Base-by-base conservation (phyloP, 768 basidiomycete genomes). In the Suillus brevipes region DNA sequence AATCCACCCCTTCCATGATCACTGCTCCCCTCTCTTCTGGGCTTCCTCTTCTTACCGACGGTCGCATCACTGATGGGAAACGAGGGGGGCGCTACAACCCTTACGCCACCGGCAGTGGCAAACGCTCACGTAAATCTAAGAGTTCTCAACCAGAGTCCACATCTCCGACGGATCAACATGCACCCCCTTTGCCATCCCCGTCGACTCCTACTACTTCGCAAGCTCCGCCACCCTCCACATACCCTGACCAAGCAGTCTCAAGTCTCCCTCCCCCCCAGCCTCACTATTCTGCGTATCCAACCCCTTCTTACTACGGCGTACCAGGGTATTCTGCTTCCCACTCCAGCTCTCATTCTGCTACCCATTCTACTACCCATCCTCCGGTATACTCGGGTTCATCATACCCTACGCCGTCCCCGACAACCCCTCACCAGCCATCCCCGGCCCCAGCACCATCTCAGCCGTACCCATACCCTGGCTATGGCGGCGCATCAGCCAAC, bases 21-120 rank as follows among this genome's bases (percentile, higher is more conserved):
- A 66, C 82, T 8, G 77, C 81, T 0, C 81, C 83, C 0, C 68
- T 84, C 31, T 82, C 83, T 2, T 77, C 81, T 14, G 81, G 78
- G 36, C 74, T 83, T 34, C 84, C 84, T 14, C 83, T 87, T 45
- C 80, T 85, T 47, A 81, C 80, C 1, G 84, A 85, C 47, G 78
- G 79, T 36, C 82, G 81, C 57, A 65, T 80, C 31, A 66, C 80
- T 1, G 84, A 84, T 38, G 70, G 70, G 49, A 84, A 82, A 69
- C 81, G 82, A 16, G 64, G 63, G 49, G 80, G 79, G 66, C 79
- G 84, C 25, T 84, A 68, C 67, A 78, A 77, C 38, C 84, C 85
- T 5, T 84, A 84, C 63, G 69, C 70, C 14, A 62, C 74, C 2
- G 64, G 71, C 18, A 56, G 62, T 8, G 43, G 73, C 60, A 84